Evolutionary conservation across 352 stramenopile genomes (phyloP), one percentile per base, ranked within the genome.

Genomic region (Pythium aristosporum): DNA sequence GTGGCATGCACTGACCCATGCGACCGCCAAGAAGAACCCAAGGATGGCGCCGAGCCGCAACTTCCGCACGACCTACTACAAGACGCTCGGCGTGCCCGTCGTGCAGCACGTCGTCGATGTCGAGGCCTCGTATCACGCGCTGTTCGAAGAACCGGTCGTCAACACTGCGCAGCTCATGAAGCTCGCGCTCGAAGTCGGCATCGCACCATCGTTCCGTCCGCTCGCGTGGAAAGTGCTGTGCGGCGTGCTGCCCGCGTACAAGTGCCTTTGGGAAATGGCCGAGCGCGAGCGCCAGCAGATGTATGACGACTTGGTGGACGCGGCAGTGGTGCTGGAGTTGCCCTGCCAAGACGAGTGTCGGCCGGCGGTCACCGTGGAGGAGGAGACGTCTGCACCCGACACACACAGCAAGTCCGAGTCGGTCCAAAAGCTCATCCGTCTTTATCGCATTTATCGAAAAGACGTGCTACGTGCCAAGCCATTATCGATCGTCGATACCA

Each of bases 41-140:
- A 69, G 6, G 13, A 92, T 92, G 85, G 65, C 82, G 59, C 63
- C 89, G 50, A 89, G 68, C 61, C 70, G 77, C 56, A 94, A 94
- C 68, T 91, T 94, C 69, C 83, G 83, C 44, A 91, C 81, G 68
- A 92, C 83, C 41, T 94, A 94, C 67, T 94, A 94, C 71, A 94
- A 94, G 76, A 94, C 82, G 67, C 73, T 94, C 52, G 86, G 86
- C 47, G 86, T 94, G 58, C 85, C 85, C 9, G 81, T 94, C 44
- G 80, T 92, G 67, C 85, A 90, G 70, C 80, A 90, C 63, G 88
- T 92, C 66, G 82, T 91, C 46, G 81, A 94, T 43, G 72, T 89
- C 34, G 85, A 94, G 23, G 85, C 83, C 1, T 90, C 79, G 34
- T 92, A 89, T 47, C 77, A 79, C 6, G 75, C 83, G 41, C 69